A percentile compares a stretch with the other conserved stretches of the same genome.
Evolutionary conservation across 73 alveolate species (phyloP).

Genomic region (Effrenium voratum): DNA sequence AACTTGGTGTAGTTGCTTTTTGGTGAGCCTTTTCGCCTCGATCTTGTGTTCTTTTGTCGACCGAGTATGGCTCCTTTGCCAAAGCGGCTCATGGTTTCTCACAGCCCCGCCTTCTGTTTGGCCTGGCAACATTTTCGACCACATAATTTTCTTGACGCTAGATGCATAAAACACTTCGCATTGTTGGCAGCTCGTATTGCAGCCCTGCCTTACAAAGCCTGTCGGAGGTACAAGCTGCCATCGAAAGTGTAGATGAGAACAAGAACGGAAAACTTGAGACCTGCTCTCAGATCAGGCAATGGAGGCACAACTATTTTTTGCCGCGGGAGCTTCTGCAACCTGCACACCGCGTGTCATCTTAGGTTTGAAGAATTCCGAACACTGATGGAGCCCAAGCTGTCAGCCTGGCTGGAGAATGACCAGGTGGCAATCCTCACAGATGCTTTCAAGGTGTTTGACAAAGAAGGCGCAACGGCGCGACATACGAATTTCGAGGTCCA

Average conservation of each 20-base stretch:
- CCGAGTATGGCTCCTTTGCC: no score
- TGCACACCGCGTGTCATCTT: background rate
- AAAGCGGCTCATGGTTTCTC: no score
- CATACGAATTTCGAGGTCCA: no score
- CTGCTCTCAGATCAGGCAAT: background rate
- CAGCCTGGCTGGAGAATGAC: slow-evolving; percentile 73
- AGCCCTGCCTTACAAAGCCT: no score
- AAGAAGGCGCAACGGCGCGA: slow-evolving; percentile 34
- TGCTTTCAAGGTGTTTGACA: slow-evolving; percentile 77
- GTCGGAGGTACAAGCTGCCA: slow-evolving; percentile 54
- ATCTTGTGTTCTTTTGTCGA: no score
- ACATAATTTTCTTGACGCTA: no score
- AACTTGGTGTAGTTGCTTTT: no score
- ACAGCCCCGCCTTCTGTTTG: no score
- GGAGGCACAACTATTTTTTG: background rate
- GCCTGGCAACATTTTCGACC: no score
- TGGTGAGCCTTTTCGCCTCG: background rate
- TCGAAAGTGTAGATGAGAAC: slow-evolving; percentile 67
- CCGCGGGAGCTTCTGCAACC: background rate
- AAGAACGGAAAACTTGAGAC: slow-evolving; percentile 70
- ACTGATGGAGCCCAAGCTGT: slow-evolving; percentile 71
- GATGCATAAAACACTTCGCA: no score
- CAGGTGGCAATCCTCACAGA: slow-evolving; percentile 75
- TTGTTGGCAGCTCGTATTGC: no score
- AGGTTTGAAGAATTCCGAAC: slow-evolving; percentile 65